Evolutionary conservation across 176 grass and related monocot genomes (phyloP).

Genomic region (Oryza longistaminata): DNA sequence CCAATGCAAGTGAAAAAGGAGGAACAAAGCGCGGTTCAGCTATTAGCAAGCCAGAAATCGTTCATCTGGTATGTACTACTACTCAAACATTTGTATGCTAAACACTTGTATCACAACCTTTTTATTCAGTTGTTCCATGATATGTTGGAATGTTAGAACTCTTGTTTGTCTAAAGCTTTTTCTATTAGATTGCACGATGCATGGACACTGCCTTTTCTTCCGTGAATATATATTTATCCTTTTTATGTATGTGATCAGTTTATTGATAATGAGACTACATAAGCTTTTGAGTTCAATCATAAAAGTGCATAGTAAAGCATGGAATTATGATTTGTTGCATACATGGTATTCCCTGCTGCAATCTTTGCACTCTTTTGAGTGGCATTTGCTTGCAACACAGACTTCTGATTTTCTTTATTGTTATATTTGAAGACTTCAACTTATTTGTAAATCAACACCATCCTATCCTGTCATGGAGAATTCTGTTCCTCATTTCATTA

Average conservation of each 20-base stretch:
- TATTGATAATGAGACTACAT: not conserved
- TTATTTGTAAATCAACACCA: slow-evolving; percentile 21
- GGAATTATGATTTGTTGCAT: not conserved
- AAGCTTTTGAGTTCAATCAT: slow-evolving; percentile 8
- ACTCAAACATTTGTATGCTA: slow-evolving; percentile 2
- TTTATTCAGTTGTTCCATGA: not conserved
- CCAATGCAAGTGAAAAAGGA: slow-evolving; percentile 61
- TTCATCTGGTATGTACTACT: slow-evolving; percentile 74
- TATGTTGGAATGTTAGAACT: slow-evolving; percentile 15
- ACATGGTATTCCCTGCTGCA: not conserved
- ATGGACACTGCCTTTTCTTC: slow-evolving; percentile 15
- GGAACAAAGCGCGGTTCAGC: slow-evolving; percentile 65
- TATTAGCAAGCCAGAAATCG: slow-evolving; percentile 81
- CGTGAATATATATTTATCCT: slow-evolving; percentile 1
- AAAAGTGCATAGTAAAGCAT: not conserved
- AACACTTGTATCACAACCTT: slow-evolving; percentile 22
- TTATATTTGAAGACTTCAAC: slow-evolving; percentile 23
- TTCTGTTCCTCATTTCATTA: slow-evolving; percentile 20
- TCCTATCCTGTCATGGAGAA: not conserved
- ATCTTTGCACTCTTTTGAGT: not conserved
- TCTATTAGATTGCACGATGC: not conserved
- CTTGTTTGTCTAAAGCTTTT: not conserved
- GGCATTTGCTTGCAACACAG: slow-evolving; percentile 1
- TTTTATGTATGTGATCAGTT: slow-evolving; percentile 4
- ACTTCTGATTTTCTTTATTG: slow-evolving; percentile 3